Base-by-base conservation (phyloP, 2,329 filamentous ascomycete species). In the Cyphellophora europaea region DNA sequence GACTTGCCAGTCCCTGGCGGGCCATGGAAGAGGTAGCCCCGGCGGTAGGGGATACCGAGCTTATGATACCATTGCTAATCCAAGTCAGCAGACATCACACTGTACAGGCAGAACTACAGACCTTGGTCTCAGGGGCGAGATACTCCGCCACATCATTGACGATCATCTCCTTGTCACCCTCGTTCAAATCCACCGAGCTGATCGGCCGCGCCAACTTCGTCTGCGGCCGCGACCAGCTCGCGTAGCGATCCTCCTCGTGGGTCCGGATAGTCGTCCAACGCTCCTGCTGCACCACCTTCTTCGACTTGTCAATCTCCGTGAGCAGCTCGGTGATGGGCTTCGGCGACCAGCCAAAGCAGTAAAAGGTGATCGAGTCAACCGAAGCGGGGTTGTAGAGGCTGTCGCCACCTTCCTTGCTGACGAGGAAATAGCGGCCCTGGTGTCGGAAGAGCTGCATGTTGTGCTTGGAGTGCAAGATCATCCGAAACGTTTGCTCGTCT, bases 1-100 rank as follows among this genome's bases (percentile, higher is more conserved):
- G 77, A 82, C 57, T 86, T 87, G 12, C 82, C 81, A 0, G 79
- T 84, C 0, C 81, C 81, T 0, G 81, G 81, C 0, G 81, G 81
- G 0, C 84, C 83, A 47, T 85, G 69, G 47, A 91, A 82, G 0
- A 89, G 67, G 49, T 88, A 89, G 0, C 84, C 85, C 19, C 84
- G 62, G 0, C 83, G 69, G 34, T 88, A 77, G 0, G 82, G 82
- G 18, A 89, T 84, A 0, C 83, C 50, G 13, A 45, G 42, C 29
- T 41, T 39, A 18, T 36, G 30, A 36, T 53, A 51, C 46, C 45
- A 53, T n/a, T n/a, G n/a, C n/a, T n/a, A n/a, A n/a, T n/a, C n/a
- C n/a, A n/a, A n/a, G n/a, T n/a, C 12, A 27, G 19, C 13, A n/a
- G n/a, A n/a, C n/a, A n/a, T n/a, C n/a, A n/a, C n/a, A n/a, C n/a